Evolutionary conservation across 805 yeast genomes (phyloP).

Genomic region (Lipomyces starkeyi): DNA sequence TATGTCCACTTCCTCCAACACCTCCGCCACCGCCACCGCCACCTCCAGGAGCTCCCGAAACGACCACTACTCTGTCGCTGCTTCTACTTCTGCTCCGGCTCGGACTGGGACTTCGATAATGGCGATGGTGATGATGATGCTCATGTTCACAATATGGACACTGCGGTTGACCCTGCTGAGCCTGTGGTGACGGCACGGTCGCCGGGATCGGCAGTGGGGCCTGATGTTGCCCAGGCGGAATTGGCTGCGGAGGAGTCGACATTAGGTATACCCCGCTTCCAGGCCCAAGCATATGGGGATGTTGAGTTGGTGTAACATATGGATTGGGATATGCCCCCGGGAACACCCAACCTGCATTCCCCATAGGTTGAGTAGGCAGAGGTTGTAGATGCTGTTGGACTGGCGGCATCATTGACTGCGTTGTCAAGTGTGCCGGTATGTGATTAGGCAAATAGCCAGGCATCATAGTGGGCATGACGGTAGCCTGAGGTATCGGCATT

Average conservation of each 20-base stretch:
- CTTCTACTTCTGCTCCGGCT: slow-evolving; percentile 8
- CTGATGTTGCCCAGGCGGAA: not conserved
- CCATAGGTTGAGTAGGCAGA: not conserved
- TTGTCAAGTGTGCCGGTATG: not conserved
- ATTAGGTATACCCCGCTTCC: not conserved
- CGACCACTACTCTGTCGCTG: slow-evolving; percentile 6
- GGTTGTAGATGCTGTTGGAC: not conserved
- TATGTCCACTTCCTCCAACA: not conserved
- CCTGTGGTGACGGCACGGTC: not conserved
- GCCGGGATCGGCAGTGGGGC: not conserved
- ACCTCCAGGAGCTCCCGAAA: slow-evolving; percentile 12
- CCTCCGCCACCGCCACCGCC: slow-evolving; percentile 9
- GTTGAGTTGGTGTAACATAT: not conserved
- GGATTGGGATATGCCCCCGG: not conserved
- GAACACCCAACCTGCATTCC: not conserved
- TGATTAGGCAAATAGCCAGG: not conserved
- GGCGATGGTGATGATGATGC: slow-evolving; percentile 6
- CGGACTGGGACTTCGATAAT: not conserved
- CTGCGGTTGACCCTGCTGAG: not conserved
- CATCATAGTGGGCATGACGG: not conserved
- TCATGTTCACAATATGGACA: slow-evolving; percentile 6
- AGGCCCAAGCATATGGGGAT: not conserved
- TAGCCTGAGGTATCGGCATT: not conserved
- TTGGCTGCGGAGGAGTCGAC: not conserved
- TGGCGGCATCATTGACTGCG: not conserved